phyloP scores from a whole-genome alignment of 768 basidiomycete genomes.

The Tremella yokohamensis region DNA sequence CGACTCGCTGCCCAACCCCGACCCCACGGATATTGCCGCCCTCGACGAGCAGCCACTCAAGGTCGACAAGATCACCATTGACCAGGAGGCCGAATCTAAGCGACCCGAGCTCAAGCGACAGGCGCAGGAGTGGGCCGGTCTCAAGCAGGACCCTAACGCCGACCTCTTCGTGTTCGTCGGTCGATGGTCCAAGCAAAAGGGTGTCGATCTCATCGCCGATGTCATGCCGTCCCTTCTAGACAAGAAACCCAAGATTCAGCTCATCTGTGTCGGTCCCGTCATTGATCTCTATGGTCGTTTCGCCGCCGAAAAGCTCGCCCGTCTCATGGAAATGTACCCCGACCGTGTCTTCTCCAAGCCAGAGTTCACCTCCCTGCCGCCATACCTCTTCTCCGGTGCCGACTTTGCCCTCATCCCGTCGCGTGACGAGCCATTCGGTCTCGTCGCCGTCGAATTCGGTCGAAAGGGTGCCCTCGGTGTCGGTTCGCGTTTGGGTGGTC shows the following conservation, averaged over 20 bases:
- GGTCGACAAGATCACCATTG: constrained; percentile 70
- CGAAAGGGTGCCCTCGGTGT: constrained; percentile 94
- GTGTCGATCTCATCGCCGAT: constrained; percentile 92
- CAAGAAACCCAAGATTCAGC: constrained; percentile 77
- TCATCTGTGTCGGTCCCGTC: constrained; percentile 87
- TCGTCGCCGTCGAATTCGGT: constrained; percentile 94
- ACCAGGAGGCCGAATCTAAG: constrained; percentile 76
- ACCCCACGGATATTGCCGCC: constrained; percentile 86
- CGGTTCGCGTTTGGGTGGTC: constrained; percentile 85
- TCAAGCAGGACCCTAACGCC: constrained; percentile 82
- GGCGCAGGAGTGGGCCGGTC: constrained; percentile 91
- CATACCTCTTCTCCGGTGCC: constrained; percentile 88
- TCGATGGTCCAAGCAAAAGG: constrained; percentile 97
- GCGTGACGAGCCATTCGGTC: constrained; percentile 91
- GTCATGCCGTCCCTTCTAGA: constrained; percentile 87
- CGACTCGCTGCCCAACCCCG: constrained; percentile 90
- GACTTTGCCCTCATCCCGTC: constrained; percentile 95
- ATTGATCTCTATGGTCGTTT: constrained; percentile 94
- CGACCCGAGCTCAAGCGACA: constrained; percentile 87
- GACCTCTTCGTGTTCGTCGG: constrained; percentile 95
- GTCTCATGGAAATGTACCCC: constrained; percentile 91
- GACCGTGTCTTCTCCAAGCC: constrained; percentile 94
- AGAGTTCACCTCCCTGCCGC: constrained; percentile 89
- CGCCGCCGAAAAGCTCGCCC: constrained; percentile 86
- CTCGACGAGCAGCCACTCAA: constrained; percentile 70